A percentile compares a stretch with the other conserved stretches of the same genome.
These are phyloP conservation scores for Pleurotus platypus DNA, from an alignment of 768 basidiomycete species.

Conservation along the genomic window DNA sequence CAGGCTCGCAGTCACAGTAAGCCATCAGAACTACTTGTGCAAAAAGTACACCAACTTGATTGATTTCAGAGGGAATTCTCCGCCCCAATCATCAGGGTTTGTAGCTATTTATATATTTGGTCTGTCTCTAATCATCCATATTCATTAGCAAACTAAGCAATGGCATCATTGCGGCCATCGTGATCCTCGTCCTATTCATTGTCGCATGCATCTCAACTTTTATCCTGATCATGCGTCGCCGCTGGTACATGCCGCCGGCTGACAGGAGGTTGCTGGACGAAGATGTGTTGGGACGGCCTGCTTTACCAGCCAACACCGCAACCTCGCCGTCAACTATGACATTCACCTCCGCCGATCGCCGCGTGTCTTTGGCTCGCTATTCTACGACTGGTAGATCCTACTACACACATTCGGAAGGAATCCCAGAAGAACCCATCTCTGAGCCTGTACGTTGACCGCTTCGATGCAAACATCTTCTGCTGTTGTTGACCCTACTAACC, in stretches of 20 bases:
- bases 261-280: not conserved
- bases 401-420: not conserved
- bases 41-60: no score
- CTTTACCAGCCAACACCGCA: not conserved
- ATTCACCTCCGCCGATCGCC: not conserved
- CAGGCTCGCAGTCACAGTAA: not conserved
- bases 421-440: not conserved
- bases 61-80: no score
- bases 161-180: conserved; percentile 4
- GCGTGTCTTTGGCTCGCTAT: not conserved
- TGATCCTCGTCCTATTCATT: not conserved
- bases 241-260: not conserved
- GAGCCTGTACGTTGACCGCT: no score
- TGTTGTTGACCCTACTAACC: not conserved
- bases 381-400: not conserved
- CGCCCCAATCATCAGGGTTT: not conserved
- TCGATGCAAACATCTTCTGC: no score
- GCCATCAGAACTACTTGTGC: not conserved
- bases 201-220: not conserved
- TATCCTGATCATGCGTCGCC: not conserved
- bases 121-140: no score
- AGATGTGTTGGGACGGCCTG: not conserved
- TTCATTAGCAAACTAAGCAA: not conserved
- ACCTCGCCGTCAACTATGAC: not conserved
- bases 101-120: not conserved